Percentiles rank a stretch among this genome's conserved stretches.
phyloP scores from a whole-genome alignment of 495 filamentous ascomycete genomes.

The Podospora sp. region DNA sequence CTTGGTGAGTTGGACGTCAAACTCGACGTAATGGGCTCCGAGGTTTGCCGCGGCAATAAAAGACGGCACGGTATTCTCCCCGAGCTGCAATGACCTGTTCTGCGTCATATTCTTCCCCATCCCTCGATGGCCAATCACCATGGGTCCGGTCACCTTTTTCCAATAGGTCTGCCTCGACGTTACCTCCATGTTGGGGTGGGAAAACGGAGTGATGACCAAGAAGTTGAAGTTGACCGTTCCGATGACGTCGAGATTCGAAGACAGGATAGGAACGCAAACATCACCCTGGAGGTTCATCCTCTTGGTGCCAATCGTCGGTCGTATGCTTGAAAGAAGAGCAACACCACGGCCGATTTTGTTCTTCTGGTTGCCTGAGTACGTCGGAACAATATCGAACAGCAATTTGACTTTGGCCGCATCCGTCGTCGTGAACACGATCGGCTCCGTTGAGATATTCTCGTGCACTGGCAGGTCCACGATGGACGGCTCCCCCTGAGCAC shows the following conservation, averaged over 20 bases:
- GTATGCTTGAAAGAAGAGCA: slow-evolving; percentile 83
- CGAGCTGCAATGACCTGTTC: slow-evolving; percentile 84
- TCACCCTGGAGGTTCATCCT: slow-evolving; percentile 91
- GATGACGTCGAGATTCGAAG: slow-evolving; percentile 83
- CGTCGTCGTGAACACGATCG: slow-evolving; percentile 79
- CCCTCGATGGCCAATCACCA: slow-evolving; percentile 93
- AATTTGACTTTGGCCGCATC: slow-evolving; percentile 83
- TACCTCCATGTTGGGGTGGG: slow-evolving; percentile 89
- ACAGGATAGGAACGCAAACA: slow-evolving; percentile 85
- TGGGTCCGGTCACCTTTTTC: slow-evolving; percentile 70
- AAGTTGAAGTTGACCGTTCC: slow-evolving; percentile 97
- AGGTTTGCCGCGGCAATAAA: slow-evolving; percentile 96
- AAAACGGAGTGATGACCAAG: slow-evolving; percentile 89
- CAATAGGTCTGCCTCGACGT: slow-evolving; percentile 91
- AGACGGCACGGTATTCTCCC: slow-evolving; percentile 93
- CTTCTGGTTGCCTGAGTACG: slow-evolving; percentile 88
- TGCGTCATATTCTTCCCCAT: slow-evolving; percentile 87
- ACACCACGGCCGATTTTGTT: slow-evolving; percentile 89
- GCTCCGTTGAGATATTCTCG: slow-evolving; percentile 90
- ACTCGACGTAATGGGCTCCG: slow-evolving; percentile 89
- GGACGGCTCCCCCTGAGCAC: slow-evolving; percentile 81
- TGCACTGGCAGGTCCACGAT: slow-evolving; percentile 91
- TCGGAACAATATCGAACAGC: slow-evolving; percentile 95
- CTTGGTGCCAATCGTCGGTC: slow-evolving; percentile 71
- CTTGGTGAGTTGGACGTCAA: slow-evolving; percentile 96